Conservation (phyloP, 164 flowering plant species). For the Dillenia turbinata region DNA sequence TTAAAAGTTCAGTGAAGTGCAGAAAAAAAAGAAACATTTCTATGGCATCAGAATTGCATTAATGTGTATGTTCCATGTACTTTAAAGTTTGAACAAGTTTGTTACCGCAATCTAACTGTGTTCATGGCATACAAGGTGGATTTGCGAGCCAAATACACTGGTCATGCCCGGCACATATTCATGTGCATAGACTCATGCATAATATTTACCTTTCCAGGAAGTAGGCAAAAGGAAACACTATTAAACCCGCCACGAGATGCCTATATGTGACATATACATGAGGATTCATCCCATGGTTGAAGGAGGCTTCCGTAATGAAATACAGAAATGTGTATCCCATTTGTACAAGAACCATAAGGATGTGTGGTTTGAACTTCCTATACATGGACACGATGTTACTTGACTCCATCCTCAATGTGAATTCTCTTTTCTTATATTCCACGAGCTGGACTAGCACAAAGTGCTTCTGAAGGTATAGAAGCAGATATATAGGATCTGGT, state of each 20-base stretch:
- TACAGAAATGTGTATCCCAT: constrained; percentile 63
- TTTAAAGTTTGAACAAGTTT: not conserved
- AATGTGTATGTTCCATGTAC: constrained; percentile 1
- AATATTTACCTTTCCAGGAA: constrained; percentile 61
- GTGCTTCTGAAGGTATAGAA: constrained; percentile 8
- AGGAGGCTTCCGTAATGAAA: constrained; percentile 77
- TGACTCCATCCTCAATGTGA: not conserved
- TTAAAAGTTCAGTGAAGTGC: no score
- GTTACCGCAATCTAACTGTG: no score
- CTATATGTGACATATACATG: constrained; percentile 71
- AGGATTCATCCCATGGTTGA: constrained; percentile 86
- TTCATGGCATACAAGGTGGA: no score
- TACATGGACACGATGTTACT: constrained; percentile 5
- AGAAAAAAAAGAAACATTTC: no score
- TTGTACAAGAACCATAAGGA: constrained; percentile 60
- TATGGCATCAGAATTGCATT: not conserved
- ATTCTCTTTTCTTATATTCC: not conserved
- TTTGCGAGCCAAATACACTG: no score
- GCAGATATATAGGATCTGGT: constrained; percentile 2
- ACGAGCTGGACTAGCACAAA: not conserved
- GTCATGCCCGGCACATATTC: no score
- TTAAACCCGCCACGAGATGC: constrained; percentile 43
- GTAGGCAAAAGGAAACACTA: constrained; percentile 73
- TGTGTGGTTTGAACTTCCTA: constrained; percentile 56
- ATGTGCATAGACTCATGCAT: not conserved